These are phyloP conservation scores for Fusarium denticulatum DNA, from an alignment of 2,329 filamentous ascomycete species.

Conservation along the genomic window DNA sequence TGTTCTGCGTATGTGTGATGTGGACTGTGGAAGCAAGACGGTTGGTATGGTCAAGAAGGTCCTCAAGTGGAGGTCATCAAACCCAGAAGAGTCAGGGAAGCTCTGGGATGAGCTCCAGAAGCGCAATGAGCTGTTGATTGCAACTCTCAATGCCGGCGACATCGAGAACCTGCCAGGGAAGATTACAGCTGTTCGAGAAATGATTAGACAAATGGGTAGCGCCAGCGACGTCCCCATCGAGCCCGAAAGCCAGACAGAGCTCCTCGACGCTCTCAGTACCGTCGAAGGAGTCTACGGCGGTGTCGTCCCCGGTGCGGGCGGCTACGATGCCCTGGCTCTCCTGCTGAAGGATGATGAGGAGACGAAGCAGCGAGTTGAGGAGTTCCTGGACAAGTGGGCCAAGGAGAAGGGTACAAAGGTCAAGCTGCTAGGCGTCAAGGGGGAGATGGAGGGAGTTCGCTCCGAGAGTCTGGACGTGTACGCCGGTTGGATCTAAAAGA, in stretches of 20 bases:
- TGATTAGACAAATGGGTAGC: slow-evolving; percentile 80
- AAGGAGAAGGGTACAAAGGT: slow-evolving; percentile 68
- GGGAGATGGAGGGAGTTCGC: slow-evolving; percentile 75
- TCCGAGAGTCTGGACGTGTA: slow-evolving; percentile 58
- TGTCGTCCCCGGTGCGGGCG: slow-evolving; percentile 92
- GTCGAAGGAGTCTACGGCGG: slow-evolving; percentile 87
- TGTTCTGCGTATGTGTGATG: slow-evolving; percentile 91
- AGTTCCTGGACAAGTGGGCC: slow-evolving; percentile 74
- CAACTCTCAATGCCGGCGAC: slow-evolving; percentile 65
- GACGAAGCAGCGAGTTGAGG: slow-evolving; percentile 68
- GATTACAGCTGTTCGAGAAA: slow-evolving; percentile 63
- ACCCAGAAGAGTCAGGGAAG: slow-evolving; percentile 69
- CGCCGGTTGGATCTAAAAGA: slow-evolving; percentile 53
- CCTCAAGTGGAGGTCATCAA: slow-evolving; percentile 78
- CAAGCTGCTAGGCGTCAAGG: slow-evolving; percentile 73
- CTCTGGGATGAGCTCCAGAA: slow-evolving; percentile 82
- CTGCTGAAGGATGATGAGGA: slow-evolving; percentile 77
- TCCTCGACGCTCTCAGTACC: slow-evolving; percentile 78
- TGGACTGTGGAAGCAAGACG: slow-evolving; percentile 92
- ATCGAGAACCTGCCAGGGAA: slow-evolving; percentile 56
- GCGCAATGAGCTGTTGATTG: slow-evolving; percentile 76
- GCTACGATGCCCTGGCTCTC: slow-evolving; percentile 88
- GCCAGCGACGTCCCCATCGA: slow-evolving; percentile 86
- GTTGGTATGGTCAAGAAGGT: slow-evolving; percentile 96
- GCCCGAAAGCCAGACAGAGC: slow-evolving; percentile 82